Evolutionary conservation across 1,284 basidiomycete species (phyloP).

Genomic region (Trichosporon ovoides): DNA sequence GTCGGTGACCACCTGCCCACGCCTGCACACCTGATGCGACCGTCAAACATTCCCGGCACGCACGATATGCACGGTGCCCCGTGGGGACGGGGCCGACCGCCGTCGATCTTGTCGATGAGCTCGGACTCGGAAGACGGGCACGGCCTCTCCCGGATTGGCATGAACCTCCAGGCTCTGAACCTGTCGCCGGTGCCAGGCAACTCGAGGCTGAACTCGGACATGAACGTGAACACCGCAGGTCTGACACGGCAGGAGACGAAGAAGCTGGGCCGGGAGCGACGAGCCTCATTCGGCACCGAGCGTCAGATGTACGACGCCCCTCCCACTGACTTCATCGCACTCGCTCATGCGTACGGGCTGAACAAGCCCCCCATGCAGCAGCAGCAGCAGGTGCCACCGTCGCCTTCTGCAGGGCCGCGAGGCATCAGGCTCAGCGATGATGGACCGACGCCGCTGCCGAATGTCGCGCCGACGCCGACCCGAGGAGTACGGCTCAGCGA

Average conservation of each 20-base stretch:
- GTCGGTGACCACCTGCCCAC: background rate
- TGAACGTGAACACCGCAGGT: constrained; percentile 2
- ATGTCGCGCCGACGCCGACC: background rate
- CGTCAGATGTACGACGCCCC: background rate
- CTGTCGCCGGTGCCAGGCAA: constrained; percentile 1
- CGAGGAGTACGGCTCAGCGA: background rate
- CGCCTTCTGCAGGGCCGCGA: background rate
- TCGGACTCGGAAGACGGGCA: background rate
- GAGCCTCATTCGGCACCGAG: background rate
- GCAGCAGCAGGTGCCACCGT: background rate
- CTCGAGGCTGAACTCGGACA: background rate
- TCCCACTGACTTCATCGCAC: background rate
- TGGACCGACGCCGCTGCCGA: background rate
- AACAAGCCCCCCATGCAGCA: background rate
- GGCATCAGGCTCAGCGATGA: background rate
- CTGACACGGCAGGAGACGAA: constrained; percentile 1
- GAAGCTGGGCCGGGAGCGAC: constrained; percentile 1
- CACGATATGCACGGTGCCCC: background rate
- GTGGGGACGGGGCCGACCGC: background rate
- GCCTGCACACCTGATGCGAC: background rate
- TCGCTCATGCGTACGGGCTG: background rate
- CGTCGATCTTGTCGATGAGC: background rate
- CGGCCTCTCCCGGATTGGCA: background rate
- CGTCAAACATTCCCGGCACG: background rate
- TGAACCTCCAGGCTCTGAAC: constrained; percentile 1